Evolutionary conservation across 805 yeast genomes (phyloP).

Genomic region (Nematodospora valgi): DNA sequence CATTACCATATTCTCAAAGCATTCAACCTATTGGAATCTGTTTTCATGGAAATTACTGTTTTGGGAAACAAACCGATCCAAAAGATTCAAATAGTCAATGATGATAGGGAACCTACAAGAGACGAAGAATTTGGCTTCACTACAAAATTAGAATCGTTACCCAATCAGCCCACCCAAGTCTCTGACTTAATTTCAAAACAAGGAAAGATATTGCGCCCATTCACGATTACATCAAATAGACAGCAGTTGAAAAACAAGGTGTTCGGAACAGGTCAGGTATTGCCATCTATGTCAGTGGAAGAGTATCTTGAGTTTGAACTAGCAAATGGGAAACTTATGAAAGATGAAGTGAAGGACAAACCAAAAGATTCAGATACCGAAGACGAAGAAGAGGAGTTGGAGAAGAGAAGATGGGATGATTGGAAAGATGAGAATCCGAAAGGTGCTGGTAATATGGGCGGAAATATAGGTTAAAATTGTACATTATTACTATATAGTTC

Average conservation of each 20-base stretch:
- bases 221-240: conserved; percentile 59
- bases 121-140: conserved; percentile 49
- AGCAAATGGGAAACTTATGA: conserved; percentile 75
- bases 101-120: conserved; percentile 7
- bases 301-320: conserved; percentile 85
- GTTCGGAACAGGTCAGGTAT: conserved; percentile 84
- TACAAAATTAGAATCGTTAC: conserved; percentile 54
- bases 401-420: conserved; percentile 88
- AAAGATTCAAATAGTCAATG: neutral
- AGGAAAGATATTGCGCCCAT: conserved; percentile 83
- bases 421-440: conserved; percentile 80
- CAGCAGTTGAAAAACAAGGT: conserved; percentile 63
- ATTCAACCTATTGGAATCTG: conserved; percentile 53
- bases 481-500: neutral
- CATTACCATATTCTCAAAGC: conserved; percentile 49
- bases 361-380: conserved; percentile 56
- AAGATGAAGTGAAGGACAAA: conserved; percentile 38
- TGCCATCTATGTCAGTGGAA: conserved; percentile 94
- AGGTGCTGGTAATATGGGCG: conserved; percentile 85
- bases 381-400: conserved; percentile 56
- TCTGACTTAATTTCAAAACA: conserved; percentile 52
- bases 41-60: conserved; percentile 64
- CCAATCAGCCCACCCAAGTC: conserved; percentile 21
- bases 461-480: conserved; percentile 31
- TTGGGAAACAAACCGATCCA: conserved; percentile 42